Base-by-base conservation (phyloP, 2,329 filamentous ascomycete genomes). In the Hypoxylon sp. region DNA sequence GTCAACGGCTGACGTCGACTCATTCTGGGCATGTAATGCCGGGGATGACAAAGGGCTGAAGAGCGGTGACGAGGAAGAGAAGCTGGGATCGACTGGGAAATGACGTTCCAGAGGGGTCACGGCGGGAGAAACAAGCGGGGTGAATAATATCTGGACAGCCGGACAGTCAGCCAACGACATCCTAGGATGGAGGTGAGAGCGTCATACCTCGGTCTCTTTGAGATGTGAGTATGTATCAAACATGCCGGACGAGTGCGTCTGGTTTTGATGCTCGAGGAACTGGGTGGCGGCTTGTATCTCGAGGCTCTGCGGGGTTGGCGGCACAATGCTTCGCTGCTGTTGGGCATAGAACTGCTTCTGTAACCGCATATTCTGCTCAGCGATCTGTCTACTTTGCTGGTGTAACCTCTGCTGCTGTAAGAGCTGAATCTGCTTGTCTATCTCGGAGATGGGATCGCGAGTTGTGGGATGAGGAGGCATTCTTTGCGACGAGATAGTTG, bases 11-110 rank as follows among this genome's bases (percentile, higher is more conserved):
- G 78, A 73, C 13, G 73, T 72, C 21, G 77, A 69, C 51, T 87
- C 84, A 59, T 79, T 84, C 71, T 92, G 89, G 1, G 90, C 89
- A 72, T 90, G 88, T 15, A 95, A 78, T 3, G 90, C 90, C 1
- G 91, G 91, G 13, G 91, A 95, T 4, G 89, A 92, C 45, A 95
- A 80, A 8, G 91, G 91, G 70, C 90, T 95, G 72, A 95, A 93
- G 75, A 92, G 94, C 27, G 89, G 84, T 29, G 84, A 84, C 0
- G 88, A 87, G 3, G 90, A 81, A 4, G 83, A 82, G 67, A 86
- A 91, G 43, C 78, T 77, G 26, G 75, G 75, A 20, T 86, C 83
- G 58, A 84, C 77, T 41, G 82, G 79, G 70, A 91, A 92, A 63
- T 88, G 86, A 37, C 84, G 80, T 69, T 93, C 91, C 47, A 92